A percentile compares a stretch with the other conserved stretches of the same genome.
Evolutionary conservation across 2,329 filamentous ascomycete species (phyloP).

Genomic region (Anisogramma anomala): DNA sequence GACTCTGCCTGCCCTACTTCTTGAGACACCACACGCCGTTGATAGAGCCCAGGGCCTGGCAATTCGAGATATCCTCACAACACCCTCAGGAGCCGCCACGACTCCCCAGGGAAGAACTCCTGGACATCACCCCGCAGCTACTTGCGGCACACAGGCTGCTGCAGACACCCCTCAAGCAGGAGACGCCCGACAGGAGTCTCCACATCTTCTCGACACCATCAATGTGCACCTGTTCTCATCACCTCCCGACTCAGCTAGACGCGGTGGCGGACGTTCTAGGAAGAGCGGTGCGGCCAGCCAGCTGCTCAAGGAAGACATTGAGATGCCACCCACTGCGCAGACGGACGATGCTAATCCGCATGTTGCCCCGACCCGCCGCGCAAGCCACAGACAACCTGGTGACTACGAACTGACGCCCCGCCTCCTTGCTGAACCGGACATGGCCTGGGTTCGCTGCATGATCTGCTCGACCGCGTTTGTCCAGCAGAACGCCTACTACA

Average conservation of each 20-base stretch:
- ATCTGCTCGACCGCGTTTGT: conserved; percentile 76
- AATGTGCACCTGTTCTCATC: background rate
- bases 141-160: conserved; percentile 1
- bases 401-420: conserved; percentile 75
- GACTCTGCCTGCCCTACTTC: conserved; percentile 10
- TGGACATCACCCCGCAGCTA: conserved; percentile 6
- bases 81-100: conserved; percentile 3
- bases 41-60: conserved; percentile 8
- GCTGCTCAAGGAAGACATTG: background rate
- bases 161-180: background rate
- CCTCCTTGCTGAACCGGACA: conserved; percentile 62
- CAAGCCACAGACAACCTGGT: conserved; percentile 45
- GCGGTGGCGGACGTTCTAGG: conserved; percentile 16
- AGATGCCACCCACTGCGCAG: background rate
- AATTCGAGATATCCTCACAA: conserved; percentile 12
- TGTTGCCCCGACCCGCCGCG: conserved; percentile 12
- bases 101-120: conserved; percentile 4
- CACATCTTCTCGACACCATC: background rate
- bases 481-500: conserved; percentile 79
- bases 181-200: background rate
- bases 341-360: background rate
- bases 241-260: conserved; percentile 15
- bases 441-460: conserved; percentile 79
- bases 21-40: conserved; percentile 7
- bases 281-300: conserved; percentile 16